phyloP scores from a whole-genome alignment of 208 protist species.

The Crithidia brevicula region DNA sequence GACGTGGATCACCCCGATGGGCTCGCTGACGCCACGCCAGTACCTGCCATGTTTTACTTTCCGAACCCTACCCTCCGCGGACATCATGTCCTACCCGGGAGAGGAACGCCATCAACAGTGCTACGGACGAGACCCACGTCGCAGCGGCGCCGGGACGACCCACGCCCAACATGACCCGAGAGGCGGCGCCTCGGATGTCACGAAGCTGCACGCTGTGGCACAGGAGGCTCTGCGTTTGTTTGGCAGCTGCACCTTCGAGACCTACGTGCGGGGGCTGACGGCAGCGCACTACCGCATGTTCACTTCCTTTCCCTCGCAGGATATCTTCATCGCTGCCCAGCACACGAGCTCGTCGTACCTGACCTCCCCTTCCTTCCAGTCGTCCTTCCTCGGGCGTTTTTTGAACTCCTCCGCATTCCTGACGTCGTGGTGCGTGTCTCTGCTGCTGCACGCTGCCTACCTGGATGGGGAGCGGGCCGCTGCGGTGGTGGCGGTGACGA shows the following conservation, averaged over 20 bases:
- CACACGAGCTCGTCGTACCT: conserved; percentile 37
- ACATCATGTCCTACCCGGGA: conserved; percentile 6
- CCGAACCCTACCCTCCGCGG: conserved; percentile 15
- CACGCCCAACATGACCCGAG: not conserved
- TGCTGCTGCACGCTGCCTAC: conserved; percentile 57
- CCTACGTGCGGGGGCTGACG: conserved; percentile 54
- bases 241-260: conserved; percentile 34
- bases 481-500: conserved; percentile 20
- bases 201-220: conserved; percentile 15
- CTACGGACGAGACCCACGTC: not conserved
- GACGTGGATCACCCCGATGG: conserved; percentile 32
- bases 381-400: conserved; percentile 46
- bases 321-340: conserved; percentile 37
- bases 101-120: conserved; percentile 15
- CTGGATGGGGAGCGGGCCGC: conserved; percentile 34
- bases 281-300: conserved; percentile 54
- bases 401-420: conserved; percentile 45
- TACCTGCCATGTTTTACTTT: conserved; percentile 34
- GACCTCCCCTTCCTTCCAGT: conserved; percentile 30
- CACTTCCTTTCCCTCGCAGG: conserved; percentile 39
- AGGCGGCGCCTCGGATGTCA: not conserved
- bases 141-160: not conserved
- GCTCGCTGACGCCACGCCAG: conserved; percentile 14
- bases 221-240: conserved; percentile 36
- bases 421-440: conserved; percentile 49